Percentiles rank a stretch among this genome's conserved stretches.
These are phyloP conservation scores for Uronychia binucleata DNA, from an alignment of 73 alveolate species.

Conservation along the genomic window DNA sequence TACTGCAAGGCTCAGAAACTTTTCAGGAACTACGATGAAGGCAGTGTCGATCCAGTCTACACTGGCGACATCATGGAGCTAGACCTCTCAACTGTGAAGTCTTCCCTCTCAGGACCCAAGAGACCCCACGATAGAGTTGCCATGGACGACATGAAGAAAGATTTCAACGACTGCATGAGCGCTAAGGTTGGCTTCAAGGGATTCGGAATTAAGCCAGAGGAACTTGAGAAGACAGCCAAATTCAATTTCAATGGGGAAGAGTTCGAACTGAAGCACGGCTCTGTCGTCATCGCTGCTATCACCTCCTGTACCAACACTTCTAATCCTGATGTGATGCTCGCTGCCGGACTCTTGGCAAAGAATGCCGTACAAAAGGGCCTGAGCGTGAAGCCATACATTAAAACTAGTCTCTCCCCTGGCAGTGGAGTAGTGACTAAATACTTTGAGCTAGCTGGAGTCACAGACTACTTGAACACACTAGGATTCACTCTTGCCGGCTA, in stretches of 20 bases:
- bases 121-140: conserved; percentile 93
- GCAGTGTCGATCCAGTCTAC: conserved; percentile 63
- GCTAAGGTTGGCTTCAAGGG: conserved; percentile 88
- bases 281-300: conserved; percentile 93
- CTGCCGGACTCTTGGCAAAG: conserved; percentile 92
- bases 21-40: conserved; percentile 69
- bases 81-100: conserved; percentile 80
- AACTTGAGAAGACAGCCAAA: conserved; percentile 44
- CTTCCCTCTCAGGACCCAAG: conserved; percentile 94
- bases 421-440: conserved; percentile 80
- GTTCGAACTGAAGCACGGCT: conserved; percentile 79
- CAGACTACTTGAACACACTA: conserved; percentile 65
- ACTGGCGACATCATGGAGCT: conserved; percentile 85
- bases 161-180: conserved; percentile 66
- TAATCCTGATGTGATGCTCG: conserved; percentile 91
- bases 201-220: conserved; percentile 65
- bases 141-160: conserved; percentile 69
- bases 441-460: conserved; percentile 81
- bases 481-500: conserved; percentile 91
- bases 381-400: conserved; percentile 79
- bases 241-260: conserved; percentile 74
- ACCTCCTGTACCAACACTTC: conserved; percentile 93
- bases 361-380: conserved; percentile 91
- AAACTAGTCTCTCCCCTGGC: conserved; percentile 92
- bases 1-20: conserved; percentile 79